Evolutionary conservation across 345 rosid genomes (phyloP), one percentile per base, ranked within the genome.

Genomic region (Eucalyptus regnans): DNA sequence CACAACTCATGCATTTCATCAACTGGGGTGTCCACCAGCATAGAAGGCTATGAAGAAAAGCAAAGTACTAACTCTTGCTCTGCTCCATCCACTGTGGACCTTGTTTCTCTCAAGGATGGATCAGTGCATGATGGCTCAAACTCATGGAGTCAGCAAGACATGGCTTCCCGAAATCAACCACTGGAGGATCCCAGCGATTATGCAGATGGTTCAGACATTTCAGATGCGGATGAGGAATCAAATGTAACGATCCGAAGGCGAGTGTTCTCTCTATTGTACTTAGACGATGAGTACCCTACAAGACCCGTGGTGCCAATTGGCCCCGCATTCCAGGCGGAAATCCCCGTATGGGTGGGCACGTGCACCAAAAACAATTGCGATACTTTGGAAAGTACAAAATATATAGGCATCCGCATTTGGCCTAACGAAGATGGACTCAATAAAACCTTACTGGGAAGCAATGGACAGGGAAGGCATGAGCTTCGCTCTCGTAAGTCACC

Each of bases 401-500:
- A 93, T 94, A 60, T 90, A 12, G 96, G 96, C 88, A 91, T 83
- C 46, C 91, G 90, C 41, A 81, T 90, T 48, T 94, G 96, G 96
- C 93, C 95, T 43, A 81, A 79, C 25, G 88, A 90, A 86, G 93
- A 90, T 90, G 48, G 31, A 7, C 88, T 89, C 29, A 54, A 43
- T 17, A 23, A 23, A 64, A 90, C 50, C 88, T 66, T 66, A n/a
- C 46, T 50, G 64, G 90, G 88, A 91, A 87, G 85, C 37, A 88
- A 92, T 22, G 94, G 93, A 12, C 86, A 48, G 71, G 93, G 93
- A 79, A 92, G 95, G 90, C 56, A 89, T 23, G 87, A 92, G 50
- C 89, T 84, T 29, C 91, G 96, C 89, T 87, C 93, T 64, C 93
- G 95, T 71, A 79, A 62, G 68, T 89, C 84, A 76, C 91, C 90